Base-by-base conservation (phyloP, 2,329 filamentous ascomycete species). In the Ophiostoma tasmaniense region DNA sequence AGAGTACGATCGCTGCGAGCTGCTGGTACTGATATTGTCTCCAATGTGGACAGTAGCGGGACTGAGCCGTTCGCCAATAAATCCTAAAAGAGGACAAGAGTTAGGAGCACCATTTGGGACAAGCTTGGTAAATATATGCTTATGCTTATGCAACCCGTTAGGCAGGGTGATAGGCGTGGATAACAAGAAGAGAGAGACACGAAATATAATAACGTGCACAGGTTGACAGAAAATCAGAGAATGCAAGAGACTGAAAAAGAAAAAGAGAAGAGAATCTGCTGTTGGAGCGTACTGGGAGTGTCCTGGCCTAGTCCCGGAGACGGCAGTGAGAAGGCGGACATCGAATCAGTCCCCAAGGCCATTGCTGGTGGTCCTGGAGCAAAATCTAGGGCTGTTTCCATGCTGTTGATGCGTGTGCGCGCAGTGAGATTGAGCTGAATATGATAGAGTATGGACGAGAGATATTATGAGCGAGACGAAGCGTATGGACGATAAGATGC, bases 231-330 rank as follows among this genome's bases (percentile, higher is more conserved):
- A 61, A 20, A 66, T 3, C 8, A 30, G 2, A 37, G 17, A 10
- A 30, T n/a, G 5, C 14, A 45, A 28, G 10, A 66, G 5, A 45
- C 4, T 45, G 66, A 28, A 59, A 62, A 42, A 61, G 6, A 42
- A 45, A 33, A 64, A 30, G 37, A 68, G 8, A 55, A 11, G 14
- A 55, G 11, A 62, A 33, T n/a, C 13, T 20, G 25, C 35, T 8
- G 50, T 11, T 33, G 37, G 11, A 28, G 67, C 72, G 50, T 73
- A 73, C 72, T 70, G 64, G 70, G 70, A 67, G 68, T 71, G 65
- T 71, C 71, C 35, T 71, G 72, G 66, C 64, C 39, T 3, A 69
- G 37, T 8, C 64, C 69, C 13, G 70, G 64, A 28, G 70, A 69
- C 22, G 70, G 67, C 52, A 71, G 61, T 8, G 71, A 61, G 35